A percentile compares a stretch with the other conserved stretches of the same genome.
Conservation (phyloP, 2,329 filamentous ascomycete species). For the Arthrinium puccinioides region DNA sequence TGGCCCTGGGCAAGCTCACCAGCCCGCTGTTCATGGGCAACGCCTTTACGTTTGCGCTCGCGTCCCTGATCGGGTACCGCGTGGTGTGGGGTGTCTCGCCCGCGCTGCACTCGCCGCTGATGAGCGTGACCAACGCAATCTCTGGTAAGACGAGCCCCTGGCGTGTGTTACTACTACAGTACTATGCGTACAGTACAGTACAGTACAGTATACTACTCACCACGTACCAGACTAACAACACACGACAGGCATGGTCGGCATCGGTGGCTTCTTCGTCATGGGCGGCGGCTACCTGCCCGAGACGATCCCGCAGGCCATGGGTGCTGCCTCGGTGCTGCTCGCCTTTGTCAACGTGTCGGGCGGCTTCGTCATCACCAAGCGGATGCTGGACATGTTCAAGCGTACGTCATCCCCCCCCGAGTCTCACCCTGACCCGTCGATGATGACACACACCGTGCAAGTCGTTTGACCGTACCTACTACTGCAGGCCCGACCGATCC, state of each 20-base stretch:
- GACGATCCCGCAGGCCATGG: conserved; percentile 72
- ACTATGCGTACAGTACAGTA: no score
- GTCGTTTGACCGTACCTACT: conserved; percentile 6
- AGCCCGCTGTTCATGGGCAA: conserved; percentile 84
- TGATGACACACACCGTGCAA: no score
- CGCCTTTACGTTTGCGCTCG: conserved; percentile 75
- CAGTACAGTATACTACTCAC: no score
- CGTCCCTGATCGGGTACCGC: conserved; percentile 79
- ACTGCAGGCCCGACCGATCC: conserved; percentile 66
- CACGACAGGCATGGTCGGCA: conserved; percentile 66
- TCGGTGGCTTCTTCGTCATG: conserved; percentile 84
- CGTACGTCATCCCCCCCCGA: conserved; percentile 37
- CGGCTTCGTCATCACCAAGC: conserved; percentile 85
- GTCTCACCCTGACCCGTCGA: no score
- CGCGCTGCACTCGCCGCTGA: conserved; percentile 78
- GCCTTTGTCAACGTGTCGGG: conserved; percentile 86
- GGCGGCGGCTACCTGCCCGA: conserved; percentile 72
- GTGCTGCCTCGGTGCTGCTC: conserved; percentile 71
- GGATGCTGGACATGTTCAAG: conserved; percentile 91
- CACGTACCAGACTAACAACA: conserved; percentile 10
- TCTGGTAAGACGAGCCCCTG: no score
- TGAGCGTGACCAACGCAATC: conserved; percentile 92
- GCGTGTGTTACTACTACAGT: no score
- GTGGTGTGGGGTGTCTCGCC: conserved; percentile 83
- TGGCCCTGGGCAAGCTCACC: conserved; percentile 74